Percentiles rank a stretch among this genome's conserved stretches.
Evolutionary conservation across 2,329 filamentous ascomycete genomes (phyloP).

Genomic region (Pseudogymnoascus sp.): DNA sequence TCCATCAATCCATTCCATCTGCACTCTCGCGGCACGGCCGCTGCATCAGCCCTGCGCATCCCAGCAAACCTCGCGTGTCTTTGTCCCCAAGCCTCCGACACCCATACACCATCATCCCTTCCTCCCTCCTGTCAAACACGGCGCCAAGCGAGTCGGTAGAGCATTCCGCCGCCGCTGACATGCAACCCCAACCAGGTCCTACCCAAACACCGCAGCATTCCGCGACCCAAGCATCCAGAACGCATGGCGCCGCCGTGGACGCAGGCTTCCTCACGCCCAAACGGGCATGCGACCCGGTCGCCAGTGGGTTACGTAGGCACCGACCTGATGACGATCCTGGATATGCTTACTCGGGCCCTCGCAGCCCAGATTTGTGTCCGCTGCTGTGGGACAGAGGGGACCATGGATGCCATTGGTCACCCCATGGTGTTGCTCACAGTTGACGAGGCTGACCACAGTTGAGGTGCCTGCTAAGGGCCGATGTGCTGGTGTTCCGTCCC

Average conservation of each 20-base stretch:
- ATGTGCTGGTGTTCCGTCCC: background rate
- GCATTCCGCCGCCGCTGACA: constrained; percentile 7
- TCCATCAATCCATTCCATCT: constrained; percentile 4
- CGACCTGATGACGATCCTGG: constrained; percentile 1
- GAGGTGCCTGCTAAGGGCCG: background rate
- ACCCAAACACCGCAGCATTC: background rate
- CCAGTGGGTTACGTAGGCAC: background rate
- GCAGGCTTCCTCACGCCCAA: background rate
- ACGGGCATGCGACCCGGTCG: background rate
- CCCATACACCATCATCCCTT: background rate
- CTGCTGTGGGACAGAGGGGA: background rate
- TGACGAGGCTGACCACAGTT: background rate
- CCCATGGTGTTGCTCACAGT: background rate
- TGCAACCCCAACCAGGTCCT: background rate
- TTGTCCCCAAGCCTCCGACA: background rate
- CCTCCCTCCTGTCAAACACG: background rate
- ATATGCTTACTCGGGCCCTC: constrained; percentile 5
- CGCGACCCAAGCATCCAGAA: constrained; percentile 1
- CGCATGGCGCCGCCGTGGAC: background rate
- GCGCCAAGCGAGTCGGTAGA: constrained; percentile 6
- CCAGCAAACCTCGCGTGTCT: background rate
- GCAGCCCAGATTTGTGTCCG: background rate
- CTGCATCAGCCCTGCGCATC: background rate
- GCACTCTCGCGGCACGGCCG: background rate
- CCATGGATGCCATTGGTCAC: background rate